phyloP scores from a whole-genome alignment of 352 stramenopile species.

The Pythium sukuiense region DNA sequence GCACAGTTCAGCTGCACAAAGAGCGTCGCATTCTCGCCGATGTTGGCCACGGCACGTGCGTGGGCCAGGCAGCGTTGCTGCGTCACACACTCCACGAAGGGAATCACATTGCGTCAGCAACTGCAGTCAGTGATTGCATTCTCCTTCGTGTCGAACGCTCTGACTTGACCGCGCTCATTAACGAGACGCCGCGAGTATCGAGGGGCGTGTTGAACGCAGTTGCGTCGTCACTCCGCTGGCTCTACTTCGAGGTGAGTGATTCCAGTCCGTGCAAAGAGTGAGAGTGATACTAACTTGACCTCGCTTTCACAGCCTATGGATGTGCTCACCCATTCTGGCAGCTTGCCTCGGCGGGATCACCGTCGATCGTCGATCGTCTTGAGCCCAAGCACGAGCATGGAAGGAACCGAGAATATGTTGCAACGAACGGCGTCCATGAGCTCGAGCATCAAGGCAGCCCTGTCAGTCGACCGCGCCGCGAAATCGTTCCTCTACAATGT shows the following conservation, averaged over 20 bases:
- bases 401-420: constrained; percentile 42
- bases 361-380: constrained; percentile 35
- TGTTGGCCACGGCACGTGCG: constrained; percentile 66
- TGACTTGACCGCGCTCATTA: constrained; percentile 72
- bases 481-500: constrained; percentile 82
- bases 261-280: neutral
- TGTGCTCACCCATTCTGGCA: constrained; percentile 62
- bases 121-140: constrained; percentile 63
- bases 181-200: constrained; percentile 66
- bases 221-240: constrained; percentile 64
- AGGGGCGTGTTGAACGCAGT: constrained; percentile 79
- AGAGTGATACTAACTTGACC: neutral
- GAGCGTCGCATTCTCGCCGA: constrained; percentile 62
- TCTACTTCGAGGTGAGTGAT: constrained; percentile 72
- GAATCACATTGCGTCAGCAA: constrained; percentile 70
- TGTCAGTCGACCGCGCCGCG: constrained; percentile 62
- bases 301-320: constrained; percentile 43
- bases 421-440: constrained; percentile 56
- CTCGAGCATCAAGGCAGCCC: constrained; percentile 61
- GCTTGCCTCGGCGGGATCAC: constrained; percentile 56
- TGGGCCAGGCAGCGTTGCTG: constrained; percentile 74
- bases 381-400: constrained; percentile 15
- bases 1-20: constrained; percentile 80
- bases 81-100: constrained; percentile 64
- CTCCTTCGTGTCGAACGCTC: constrained; percentile 72